These are phyloP conservation scores for Plenodomus tracheiphilus DNA, from an alignment of 2,329 filamentous ascomycete species.

Conservation along the genomic window DNA sequence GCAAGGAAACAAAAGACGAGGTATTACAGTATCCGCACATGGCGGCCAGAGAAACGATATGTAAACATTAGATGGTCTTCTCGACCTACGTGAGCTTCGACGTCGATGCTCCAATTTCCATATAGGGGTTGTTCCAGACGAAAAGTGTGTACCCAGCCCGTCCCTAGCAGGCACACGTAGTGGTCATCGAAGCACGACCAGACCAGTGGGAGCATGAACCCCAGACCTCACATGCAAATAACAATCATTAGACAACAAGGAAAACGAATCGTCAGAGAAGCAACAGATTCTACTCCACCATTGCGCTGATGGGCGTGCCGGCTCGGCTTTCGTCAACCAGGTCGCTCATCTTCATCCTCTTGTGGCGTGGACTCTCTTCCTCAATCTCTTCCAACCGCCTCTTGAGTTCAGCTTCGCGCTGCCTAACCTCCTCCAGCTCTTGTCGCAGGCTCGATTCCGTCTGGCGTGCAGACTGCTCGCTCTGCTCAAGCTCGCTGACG, in stretches of 20 bases:
- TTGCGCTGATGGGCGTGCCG: constrained; percentile 37
- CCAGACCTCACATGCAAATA: constrained; percentile 8
- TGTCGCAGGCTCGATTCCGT: constrained; percentile 60
- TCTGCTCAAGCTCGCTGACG: constrained; percentile 75
- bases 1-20: constrained; percentile 25
- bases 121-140: constrained; percentile 6
- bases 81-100: constrained; percentile 27
- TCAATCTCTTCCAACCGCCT: constrained; percentile 71
- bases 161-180: constrained; percentile 6
- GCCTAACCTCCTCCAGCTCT: constrained; percentile 73
- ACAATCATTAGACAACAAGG: constrained; percentile 6
- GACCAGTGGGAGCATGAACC: constrained; percentile 2
- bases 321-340: constrained; percentile 52
- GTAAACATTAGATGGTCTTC: constrained; percentile 42
- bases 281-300: constrained; percentile 29
- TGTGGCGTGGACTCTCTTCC: constrained; percentile 54
- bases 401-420: constrained; percentile 80
- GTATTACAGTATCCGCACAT: constrained; percentile 24
- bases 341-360: constrained; percentile 61
- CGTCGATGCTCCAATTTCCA: constrained; percentile 30
- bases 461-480: constrained; percentile 67
- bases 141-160: constrained; percentile 10
- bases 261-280: background rate
- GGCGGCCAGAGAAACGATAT: constrained; percentile 25
- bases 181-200: background rate